Evolutionary conservation across 129 eudicot species (phyloP).

Genomic region (Apium graveolens): DNA sequence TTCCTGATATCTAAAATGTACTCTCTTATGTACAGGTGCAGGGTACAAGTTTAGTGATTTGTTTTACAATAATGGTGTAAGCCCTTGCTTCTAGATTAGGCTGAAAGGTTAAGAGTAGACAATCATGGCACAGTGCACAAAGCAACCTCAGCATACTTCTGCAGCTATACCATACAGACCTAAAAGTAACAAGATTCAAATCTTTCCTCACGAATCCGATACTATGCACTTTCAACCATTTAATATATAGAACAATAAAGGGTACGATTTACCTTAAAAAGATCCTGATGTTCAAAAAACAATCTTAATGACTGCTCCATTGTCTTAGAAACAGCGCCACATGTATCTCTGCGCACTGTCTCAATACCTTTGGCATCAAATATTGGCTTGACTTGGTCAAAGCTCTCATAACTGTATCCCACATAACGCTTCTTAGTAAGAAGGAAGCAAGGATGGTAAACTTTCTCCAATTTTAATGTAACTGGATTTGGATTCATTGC

Average conservation of each 20-base stretch:
- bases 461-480: conserved; percentile 88
- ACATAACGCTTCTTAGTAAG: conserved; percentile 95
- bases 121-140: neutral
- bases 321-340: conserved; percentile 87
- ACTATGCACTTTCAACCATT: neutral
- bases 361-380: conserved; percentile 99
- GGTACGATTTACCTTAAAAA: conserved; percentile 42
- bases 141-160: neutral
- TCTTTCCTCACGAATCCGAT: neutral
- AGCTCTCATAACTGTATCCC: conserved; percentile 92
- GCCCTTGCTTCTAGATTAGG: neutral
- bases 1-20: neutral
- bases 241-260: neutral
- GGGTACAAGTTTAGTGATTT: neutral
- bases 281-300: conserved; percentile 65
- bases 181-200: neutral
- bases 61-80: neutral
- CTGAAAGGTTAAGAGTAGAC: neutral
- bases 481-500: conserved; percentile 92
- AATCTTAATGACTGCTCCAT: conserved; percentile 80
- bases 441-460: conserved; percentile 87
- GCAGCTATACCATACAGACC: neutral
- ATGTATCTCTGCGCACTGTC: conserved; percentile 93
- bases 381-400: conserved; percentile 56
- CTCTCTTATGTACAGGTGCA: neutral